These are phyloP conservation scores for Termitomyces sp. DNA, from an alignment of 768 basidiomycete species.

Conservation along the genomic window DNA sequence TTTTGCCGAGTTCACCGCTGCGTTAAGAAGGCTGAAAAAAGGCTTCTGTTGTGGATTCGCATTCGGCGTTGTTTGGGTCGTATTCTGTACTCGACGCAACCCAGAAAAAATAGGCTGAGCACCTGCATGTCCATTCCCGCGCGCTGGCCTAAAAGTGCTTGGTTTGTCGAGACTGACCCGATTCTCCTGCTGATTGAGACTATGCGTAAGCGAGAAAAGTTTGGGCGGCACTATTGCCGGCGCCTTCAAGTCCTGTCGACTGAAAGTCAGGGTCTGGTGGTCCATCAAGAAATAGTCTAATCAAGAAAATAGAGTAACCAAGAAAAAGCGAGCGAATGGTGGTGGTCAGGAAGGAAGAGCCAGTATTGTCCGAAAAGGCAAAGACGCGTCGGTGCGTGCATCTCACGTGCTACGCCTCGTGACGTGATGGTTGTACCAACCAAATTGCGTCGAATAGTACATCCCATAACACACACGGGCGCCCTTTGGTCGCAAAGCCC, in stretches of 20 bases:
- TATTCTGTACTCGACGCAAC: conserved; percentile 7
- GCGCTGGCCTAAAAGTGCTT: background rate
- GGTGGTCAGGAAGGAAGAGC: background rate
- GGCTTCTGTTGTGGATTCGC: background rate
- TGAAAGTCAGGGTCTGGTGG: background rate
- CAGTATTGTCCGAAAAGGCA: background rate
- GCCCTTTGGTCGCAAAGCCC: too few relatives aligned
- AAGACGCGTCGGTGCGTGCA: background rate
- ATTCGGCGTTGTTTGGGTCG: background rate
- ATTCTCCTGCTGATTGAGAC: conserved; percentile 12
- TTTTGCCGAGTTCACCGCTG: background rate
- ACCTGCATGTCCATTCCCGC: background rate
- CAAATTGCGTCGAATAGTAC: background rate
- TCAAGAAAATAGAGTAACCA: background rate
- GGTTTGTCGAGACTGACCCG: background rate
- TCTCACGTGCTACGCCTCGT: background rate
- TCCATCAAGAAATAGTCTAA: background rate
- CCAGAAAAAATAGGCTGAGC: conserved; percentile 9
- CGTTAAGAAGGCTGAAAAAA: background rate
- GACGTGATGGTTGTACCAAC: too few relatives aligned
- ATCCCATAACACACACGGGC: too few relatives aligned
- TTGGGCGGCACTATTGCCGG: background rate
- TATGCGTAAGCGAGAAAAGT: conserved; percentile 10
- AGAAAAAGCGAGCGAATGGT: background rate
- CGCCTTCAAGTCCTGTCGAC: background rate